Evolutionary conservation across 352 stramenopile genomes (phyloP), one percentile per base, ranked within the genome.

Genomic region (Phytophthora pinifolia): DNA sequence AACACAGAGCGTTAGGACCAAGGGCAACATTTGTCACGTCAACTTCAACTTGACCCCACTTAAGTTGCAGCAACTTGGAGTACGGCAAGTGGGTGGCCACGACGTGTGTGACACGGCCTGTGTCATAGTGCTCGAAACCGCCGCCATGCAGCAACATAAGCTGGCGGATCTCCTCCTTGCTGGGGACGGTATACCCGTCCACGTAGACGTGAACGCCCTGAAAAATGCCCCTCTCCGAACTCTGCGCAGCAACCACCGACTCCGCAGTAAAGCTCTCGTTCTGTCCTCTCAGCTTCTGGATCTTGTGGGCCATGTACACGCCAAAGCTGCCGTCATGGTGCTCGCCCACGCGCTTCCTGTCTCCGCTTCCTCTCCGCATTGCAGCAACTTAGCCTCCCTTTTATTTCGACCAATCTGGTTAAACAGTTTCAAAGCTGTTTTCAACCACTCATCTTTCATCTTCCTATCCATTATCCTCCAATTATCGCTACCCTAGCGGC

Each of bases 291-390:
- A 97, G 72, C 60, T 96, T 96, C 59, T 91, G 77, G 56, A 96
- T 92, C 71, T 97, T 97, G 65, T 96, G 88, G 2, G 72, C 57
- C 84, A 97, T 96, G 77, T 97, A 97, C 31, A 95, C 74, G 39
- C 86, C 70, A 56, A 90, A 96, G 65, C 70, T 86, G 13, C 88
- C 88, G 57, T 80, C 86, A 61, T 97, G 87, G 67, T 96, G 87
- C 71, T 94, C 81, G 34, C 84, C 86, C 36, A 93, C 54, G 12
- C 70, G 59, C 66, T 81, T 81, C n/a, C 62, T 67, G 32, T 62
- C 62, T 32, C 33, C 54, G 65, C 50, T 62, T 46, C 59, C 48
- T 49, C 48, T 33, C 57, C 45, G n/a, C 49, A 59, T 61, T 46
- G 45, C 25, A 30, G 2, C 8, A 31, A 30, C 36, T 41, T 56